Percentiles rank a stretch among this genome's conserved stretches.
Conservation (phyloP, 1,284 basidiomycete genomes). For the Trametes sp. region DNA sequence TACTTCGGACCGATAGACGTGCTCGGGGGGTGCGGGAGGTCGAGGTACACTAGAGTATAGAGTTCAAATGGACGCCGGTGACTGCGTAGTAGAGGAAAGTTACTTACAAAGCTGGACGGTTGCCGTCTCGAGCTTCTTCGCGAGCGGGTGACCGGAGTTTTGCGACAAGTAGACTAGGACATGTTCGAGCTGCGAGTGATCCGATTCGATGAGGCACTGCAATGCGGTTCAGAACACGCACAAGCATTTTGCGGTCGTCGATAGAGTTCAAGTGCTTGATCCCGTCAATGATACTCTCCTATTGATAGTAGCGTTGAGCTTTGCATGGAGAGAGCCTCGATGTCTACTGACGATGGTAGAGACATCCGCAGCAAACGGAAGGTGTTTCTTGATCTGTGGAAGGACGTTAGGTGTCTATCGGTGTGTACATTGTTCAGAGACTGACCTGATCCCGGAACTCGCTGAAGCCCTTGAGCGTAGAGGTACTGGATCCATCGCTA, state of each 20-base stretch:
- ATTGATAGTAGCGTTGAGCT: background rate
- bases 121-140: conserved; percentile 56
- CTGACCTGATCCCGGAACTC: conserved; percentile 56
- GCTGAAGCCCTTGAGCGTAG: conserved; percentile 36
- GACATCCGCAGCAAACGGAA: conserved; percentile 46
- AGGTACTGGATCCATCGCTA: background rate
- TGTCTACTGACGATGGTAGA: conserved; percentile 51
- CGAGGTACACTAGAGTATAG: conserved; percentile 65
- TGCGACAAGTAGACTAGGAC: conserved; percentile 69
- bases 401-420: too few species aligned
- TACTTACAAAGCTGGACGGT: conserved; percentile 67
- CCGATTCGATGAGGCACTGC: conserved; percentile 26
- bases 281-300: conserved; percentile 53
- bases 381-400: conserved; percentile 54
- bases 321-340: too few species aligned
- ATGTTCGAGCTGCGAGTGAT: conserved; percentile 67
- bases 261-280: conserved; percentile 64
- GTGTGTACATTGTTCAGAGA: too few species aligned
- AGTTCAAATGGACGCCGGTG: background rate
- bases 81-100: too few species aligned
- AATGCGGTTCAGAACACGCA: conserved; percentile 37
- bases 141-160: conserved; percentile 57
- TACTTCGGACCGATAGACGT: conserved; percentile 70
- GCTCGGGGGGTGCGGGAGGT: conserved; percentile 79
- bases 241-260: conserved; percentile 74